Evolutionary conservation across 208 protist genomes (phyloP).

Genomic region (Balamuthia mandrillaris): DNA sequence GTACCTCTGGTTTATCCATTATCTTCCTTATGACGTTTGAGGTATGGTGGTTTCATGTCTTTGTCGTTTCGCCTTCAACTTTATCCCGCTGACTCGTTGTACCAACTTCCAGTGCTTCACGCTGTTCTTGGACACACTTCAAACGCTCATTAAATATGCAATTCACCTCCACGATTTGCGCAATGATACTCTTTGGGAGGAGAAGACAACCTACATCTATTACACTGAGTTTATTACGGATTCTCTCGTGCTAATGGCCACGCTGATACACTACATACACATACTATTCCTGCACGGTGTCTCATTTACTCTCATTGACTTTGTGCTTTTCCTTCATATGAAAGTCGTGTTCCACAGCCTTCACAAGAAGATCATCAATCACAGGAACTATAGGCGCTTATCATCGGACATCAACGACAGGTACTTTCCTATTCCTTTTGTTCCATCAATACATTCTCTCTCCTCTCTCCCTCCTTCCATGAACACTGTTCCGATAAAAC

Average conservation of each 20-base stretch:
- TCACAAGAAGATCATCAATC: too few species aligned
- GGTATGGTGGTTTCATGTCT: neutral
- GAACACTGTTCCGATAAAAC: too few species aligned
- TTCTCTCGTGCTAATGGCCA: slow-evolving; percentile 12
- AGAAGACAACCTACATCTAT: neutral
- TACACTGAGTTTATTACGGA: slow-evolving; percentile 37
- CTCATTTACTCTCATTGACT: slow-evolving; percentile 21
- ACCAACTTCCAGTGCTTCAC: neutral
- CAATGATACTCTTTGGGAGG: slow-evolving; percentile 26
- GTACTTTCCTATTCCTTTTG: too few species aligned
- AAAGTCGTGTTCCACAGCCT: neutral
- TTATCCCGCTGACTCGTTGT: neutral
- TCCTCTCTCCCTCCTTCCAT: too few species aligned
- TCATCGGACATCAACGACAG: too few species aligned
- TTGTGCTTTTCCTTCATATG: slow-evolving; percentile 36
- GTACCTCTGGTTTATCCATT: neutral
- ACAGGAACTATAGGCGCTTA: too few species aligned
- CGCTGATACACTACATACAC: slow-evolving; percentile 22
- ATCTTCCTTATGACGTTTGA: slow-evolving; percentile 36
- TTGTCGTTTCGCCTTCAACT: neutral
- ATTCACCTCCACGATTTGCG: neutral
- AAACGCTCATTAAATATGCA: slow-evolving; percentile 22
- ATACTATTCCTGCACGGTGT: slow-evolving; percentile 26
- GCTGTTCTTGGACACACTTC: slow-evolving; percentile 21
- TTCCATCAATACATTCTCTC: too few species aligned